phyloP scores from a whole-genome alignment of 345 rosid species.

The Aethionema arabicum region DNA sequence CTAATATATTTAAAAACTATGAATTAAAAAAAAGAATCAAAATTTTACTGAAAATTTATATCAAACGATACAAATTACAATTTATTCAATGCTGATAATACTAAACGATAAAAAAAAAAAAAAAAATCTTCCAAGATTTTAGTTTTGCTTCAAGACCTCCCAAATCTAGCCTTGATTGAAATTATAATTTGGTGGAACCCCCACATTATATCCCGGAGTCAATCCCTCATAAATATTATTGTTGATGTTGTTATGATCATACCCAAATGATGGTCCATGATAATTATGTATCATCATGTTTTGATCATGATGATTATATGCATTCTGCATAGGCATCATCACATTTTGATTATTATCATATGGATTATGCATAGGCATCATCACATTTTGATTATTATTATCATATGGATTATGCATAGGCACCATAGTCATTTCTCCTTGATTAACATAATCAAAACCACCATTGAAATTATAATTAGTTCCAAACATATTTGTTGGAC shows the following conservation, averaged over 20 bases:
- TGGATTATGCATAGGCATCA: background rate
- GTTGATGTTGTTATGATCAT: background rate
- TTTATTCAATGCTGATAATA: no score
- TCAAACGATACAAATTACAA: no score
- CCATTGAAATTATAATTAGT: no score
- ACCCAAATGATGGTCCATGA: constrained; percentile 1
- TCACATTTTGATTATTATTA: constrained; percentile 6
- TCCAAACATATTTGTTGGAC: no score
- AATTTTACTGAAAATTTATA: no score
- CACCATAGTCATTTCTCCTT: background rate
- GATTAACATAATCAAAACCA: background rate
- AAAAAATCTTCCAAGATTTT: no score
- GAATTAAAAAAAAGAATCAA: no score
- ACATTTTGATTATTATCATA: background rate
- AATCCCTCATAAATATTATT: background rate
- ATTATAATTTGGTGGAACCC: constrained; percentile 1
- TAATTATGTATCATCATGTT: background rate
- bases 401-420: background rate
- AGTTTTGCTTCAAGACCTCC: no score
- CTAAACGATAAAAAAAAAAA: no score
- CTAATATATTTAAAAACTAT: no score
- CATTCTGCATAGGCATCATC: background rate
- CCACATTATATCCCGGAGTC: background rate
- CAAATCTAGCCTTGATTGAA: constrained; percentile 18
- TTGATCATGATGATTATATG: background rate